Conservation (phyloP, 306 rosid species). For the Prunus mira region DNA sequence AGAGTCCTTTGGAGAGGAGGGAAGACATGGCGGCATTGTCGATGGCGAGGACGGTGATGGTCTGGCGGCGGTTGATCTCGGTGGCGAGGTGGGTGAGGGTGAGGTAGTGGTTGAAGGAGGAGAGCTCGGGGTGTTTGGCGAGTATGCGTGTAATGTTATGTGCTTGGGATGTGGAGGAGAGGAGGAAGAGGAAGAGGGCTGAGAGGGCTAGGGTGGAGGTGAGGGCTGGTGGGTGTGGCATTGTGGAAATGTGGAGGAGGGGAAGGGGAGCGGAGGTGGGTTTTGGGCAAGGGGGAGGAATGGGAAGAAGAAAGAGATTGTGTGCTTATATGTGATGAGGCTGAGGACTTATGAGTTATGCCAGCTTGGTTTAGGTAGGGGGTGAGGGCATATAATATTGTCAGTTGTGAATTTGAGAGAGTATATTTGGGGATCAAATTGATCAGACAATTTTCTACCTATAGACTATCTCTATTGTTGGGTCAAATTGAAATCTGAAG, state of each 20-base stretch:
- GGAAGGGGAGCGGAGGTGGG: not conserved
- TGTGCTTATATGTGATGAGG: slow-evolving; percentile 5
- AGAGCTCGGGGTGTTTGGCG: slow-evolving; percentile 60
- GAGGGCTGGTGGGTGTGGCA: slow-evolving; percentile 9
- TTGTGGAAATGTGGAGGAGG: not conserved
- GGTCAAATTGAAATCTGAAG: not conserved
- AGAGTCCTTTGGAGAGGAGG: slow-evolving; percentile 55
- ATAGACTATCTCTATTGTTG: too few species aligned
- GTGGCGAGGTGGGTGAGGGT: slow-evolving; percentile 80
- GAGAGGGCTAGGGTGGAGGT: slow-evolving; percentile 26
- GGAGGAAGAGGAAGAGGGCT: slow-evolving; percentile 7
- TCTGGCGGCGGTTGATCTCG: slow-evolving; percentile 88
- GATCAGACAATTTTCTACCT: too few species aligned
- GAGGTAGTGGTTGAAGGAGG: slow-evolving; percentile 92
- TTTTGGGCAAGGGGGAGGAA: not conserved
- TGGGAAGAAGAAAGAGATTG: slow-evolving; percentile 2
- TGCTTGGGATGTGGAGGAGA: slow-evolving; percentile 29
- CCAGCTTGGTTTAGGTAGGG: slow-evolving; percentile 27
- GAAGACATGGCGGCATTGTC: slow-evolving; percentile 87
- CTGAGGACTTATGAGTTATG: not conserved
- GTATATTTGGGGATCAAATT: not conserved
- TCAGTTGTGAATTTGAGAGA: not conserved
- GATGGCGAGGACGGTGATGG: slow-evolving; percentile 85
- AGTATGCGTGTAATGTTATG: slow-evolving; percentile 80
- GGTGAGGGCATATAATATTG: slow-evolving; percentile 9